phyloP scores from a whole-genome alignment of 768 basidiomycete genomes.

The Amylocystis lapponica region DNA sequence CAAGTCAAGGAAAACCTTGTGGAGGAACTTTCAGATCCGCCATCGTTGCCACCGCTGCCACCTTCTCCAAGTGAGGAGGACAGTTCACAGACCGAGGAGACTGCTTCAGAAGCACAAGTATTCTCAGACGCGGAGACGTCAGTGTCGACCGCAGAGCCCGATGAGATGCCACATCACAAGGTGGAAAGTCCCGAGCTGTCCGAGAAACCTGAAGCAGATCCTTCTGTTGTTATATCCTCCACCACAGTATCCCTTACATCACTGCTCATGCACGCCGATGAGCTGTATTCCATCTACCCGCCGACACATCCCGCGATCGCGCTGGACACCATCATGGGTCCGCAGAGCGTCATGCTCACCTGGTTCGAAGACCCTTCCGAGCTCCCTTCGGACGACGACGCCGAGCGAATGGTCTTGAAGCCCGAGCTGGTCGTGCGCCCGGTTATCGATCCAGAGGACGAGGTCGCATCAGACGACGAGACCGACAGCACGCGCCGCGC shows the following conservation, averaged over 20 bases:
- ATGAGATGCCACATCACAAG: too few species aligned
- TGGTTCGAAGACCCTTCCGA: slow-evolving; percentile 49
- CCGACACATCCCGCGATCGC: slow-evolving; percentile 50
- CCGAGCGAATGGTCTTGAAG: slow-evolving; percentile 52
- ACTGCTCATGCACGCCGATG: slow-evolving; percentile 54
- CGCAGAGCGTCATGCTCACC: slow-evolving; percentile 69
- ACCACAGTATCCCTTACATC: slow-evolving; percentile 35
- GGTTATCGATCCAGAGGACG: slow-evolving; percentile 24
- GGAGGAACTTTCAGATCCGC: too few species aligned
- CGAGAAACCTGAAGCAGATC: slow-evolving; percentile 5
- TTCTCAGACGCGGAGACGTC: too few species aligned
- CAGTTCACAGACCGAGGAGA: too few species aligned
- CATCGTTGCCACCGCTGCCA: too few species aligned
- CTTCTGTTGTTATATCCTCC: background rate
- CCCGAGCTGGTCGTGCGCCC: slow-evolving; percentile 56
- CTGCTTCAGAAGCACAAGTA: too few species aligned
- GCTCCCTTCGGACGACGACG: slow-evolving; percentile 48
- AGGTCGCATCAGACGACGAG: slow-evolving; percentile 24
- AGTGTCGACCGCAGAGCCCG: too few species aligned
- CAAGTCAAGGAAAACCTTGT: too few species aligned
- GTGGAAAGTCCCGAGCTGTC: background rate
- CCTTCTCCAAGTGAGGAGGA: too few species aligned
- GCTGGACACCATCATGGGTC: slow-evolving; percentile 64
- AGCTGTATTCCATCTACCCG: slow-evolving; percentile 51
- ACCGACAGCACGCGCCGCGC: slow-evolving; percentile 12